Conservation (phyloP, 495 filamentous ascomycete genomes). For the Parathielavia hyrcaniae region DNA sequence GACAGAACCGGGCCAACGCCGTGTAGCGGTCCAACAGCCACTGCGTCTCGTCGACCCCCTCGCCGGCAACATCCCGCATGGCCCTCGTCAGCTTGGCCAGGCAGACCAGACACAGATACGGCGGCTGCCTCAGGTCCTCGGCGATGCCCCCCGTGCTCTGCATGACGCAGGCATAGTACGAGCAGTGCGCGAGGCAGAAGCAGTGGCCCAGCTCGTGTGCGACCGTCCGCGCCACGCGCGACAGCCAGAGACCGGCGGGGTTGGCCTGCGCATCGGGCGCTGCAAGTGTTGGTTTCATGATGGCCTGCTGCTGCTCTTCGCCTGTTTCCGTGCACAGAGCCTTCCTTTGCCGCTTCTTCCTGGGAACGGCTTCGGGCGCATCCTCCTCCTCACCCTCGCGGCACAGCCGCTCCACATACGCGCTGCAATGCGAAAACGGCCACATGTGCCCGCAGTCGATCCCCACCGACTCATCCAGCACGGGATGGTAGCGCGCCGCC, state of each 20-base stretch:
- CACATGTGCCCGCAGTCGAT: conserved; percentile 53
- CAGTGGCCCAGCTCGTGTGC: conserved; percentile 63
- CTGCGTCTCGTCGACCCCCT: conserved; percentile 18
- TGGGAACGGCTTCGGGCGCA: not conserved
- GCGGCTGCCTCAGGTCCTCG: conserved; percentile 61
- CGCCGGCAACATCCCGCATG: conserved; percentile 14
- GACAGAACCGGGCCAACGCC: conserved; percentile 43
- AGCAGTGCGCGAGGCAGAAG: conserved; percentile 58
- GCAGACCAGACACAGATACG: conserved; percentile 61
- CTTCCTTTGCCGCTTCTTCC: not conserved
- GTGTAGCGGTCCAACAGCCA: conserved; percentile 38
- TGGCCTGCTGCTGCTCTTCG: not conserved
- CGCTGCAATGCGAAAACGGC: conserved; percentile 56
- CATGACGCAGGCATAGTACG: conserved; percentile 66
- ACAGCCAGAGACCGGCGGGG: conserved; percentile 47
- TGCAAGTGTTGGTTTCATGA: conserved; percentile 15
- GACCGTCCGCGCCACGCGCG: conserved; percentile 50
- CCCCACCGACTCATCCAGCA: conserved; percentile 39
- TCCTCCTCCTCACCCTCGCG: not conserved
- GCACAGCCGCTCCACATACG: conserved; percentile 40
- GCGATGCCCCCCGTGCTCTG: conserved; percentile 53
- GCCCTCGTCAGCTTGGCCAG: conserved; percentile 46
- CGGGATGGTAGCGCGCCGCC: conserved; percentile 53
- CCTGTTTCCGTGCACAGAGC: not conserved
- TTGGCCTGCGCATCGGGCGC: conserved; percentile 11